Percentiles rank a stretch among this genome's conserved stretches.
These are phyloP conservation scores for Akanthomyces lecanii DNA, from an alignment of 2,329 filamentous ascomycete genomes.

Conservation along the genomic window DNA sequence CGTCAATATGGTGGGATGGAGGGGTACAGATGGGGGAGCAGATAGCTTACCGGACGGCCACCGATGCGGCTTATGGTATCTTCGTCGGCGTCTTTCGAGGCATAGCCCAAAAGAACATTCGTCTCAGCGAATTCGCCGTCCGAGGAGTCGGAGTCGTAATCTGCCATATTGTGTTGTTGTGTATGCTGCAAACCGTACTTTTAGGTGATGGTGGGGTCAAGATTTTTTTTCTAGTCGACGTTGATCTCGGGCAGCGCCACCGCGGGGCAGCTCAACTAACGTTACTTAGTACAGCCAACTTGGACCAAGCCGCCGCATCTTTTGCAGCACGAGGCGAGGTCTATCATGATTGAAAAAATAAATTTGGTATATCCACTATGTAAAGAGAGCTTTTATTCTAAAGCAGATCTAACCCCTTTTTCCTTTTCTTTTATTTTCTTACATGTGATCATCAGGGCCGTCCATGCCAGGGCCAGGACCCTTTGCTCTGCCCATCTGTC, in stretches of 20 bases:
- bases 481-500: conserved; percentile 77
- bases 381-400: conserved; percentile 34
- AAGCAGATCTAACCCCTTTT: conserved; percentile 33
- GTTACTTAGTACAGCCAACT: no score
- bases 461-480: conserved; percentile 64
- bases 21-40: neutral
- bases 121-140: conserved; percentile 72
- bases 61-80: conserved; percentile 87
- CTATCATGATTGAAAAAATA: neutral
- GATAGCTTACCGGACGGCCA: conserved; percentile 68
- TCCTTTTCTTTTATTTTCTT: conserved; percentile 25
- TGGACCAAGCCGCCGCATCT: neutral
- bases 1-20: neutral
- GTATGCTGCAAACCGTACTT: conserved; percentile 6
- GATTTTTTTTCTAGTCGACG: conserved; percentile 30
- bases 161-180: conserved; percentile 51
- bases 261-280: conserved; percentile 24
- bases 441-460: conserved; percentile 51
- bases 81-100: conserved; percentile 70
- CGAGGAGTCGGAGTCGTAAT: conserved; percentile 84
- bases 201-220: conserved; percentile 35
- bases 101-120: conserved; percentile 85
- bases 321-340: neutral
- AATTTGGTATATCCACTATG: conserved; percentile 23
- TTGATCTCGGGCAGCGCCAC: conserved; percentile 19